These are phyloP conservation scores for Musa balbisiana DNA, from an alignment of 202 grass and related monocot genomes.

Conservation along the genomic window DNA sequence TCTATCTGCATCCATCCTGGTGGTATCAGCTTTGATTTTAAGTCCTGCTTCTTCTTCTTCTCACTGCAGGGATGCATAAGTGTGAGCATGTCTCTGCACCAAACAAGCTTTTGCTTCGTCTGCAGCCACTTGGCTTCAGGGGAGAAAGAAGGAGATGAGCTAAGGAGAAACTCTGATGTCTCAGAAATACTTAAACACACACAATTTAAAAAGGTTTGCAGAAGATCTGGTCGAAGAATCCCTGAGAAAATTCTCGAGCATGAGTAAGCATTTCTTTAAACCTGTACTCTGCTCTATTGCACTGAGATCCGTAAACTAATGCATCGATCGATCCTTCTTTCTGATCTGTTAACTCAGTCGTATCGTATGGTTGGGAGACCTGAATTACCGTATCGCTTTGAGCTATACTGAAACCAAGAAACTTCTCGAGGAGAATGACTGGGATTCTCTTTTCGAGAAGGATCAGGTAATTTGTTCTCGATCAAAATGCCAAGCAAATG, in stretches of 20 bases:
- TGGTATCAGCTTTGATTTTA: not conserved
- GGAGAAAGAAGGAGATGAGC: slow-evolving; percentile 90
- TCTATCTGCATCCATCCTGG: not conserved
- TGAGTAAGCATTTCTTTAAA: slow-evolving; percentile 53
- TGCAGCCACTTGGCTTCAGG: slow-evolving; percentile 97
- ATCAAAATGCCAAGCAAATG: not conserved
- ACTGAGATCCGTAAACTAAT: not conserved
- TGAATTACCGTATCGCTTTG: slow-evolving; percentile 94
- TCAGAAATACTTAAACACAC: slow-evolving; percentile 79
- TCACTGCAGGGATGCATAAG: slow-evolving; percentile 85
- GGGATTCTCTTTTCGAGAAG: slow-evolving; percentile 94
- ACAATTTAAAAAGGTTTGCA: slow-evolving; percentile 82
- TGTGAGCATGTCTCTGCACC: slow-evolving; percentile 88
- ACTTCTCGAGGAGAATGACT: slow-evolving; percentile 90
- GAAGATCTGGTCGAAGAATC: slow-evolving; percentile 52
- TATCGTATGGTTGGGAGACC: slow-evolving; percentile 80
- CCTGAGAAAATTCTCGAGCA: slow-evolving; percentile 93
- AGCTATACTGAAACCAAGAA: slow-evolving; percentile 87
- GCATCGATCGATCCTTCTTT: not conserved
- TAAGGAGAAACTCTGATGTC: slow-evolving; percentile 82
- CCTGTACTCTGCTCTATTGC: not conserved
- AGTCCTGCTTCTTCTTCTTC: not conserved
- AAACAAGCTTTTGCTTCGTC: slow-evolving; percentile 89
- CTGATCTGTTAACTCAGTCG: slow-evolving; percentile 30
- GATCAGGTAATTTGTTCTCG: slow-evolving; percentile 61